Percentiles rank a stretch among this genome's conserved stretches.
phyloP scores from a whole-genome alignment of 805 yeast species.

The Barnettozyma californica region DNA sequence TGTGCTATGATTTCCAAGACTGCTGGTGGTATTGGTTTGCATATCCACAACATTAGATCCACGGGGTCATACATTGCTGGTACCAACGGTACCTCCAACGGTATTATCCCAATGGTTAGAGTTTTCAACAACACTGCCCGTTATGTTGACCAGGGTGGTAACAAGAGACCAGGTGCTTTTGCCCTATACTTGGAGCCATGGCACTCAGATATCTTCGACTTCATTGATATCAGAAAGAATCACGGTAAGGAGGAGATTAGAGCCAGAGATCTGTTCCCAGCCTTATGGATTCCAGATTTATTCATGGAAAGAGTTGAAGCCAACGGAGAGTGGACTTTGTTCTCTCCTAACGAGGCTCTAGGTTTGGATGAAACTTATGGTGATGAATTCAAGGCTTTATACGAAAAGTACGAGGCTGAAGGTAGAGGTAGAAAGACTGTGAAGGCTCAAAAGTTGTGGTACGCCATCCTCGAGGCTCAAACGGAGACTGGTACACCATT shows the following conservation, averaged over 20 bases:
- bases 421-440: constrained; percentile 60
- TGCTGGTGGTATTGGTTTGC: constrained; percentile 94
- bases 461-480: constrained; percentile 83
- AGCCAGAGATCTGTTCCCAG: constrained; percentile 90
- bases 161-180: constrained; percentile 96
- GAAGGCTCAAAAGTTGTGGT: constrained; percentile 89
- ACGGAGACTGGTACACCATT: constrained; percentile 96
- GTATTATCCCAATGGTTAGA: constrained; percentile 92
- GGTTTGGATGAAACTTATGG: constrained; percentile 83
- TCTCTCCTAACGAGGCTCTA: constrained; percentile 85
- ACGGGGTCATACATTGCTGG: constrained; percentile 87
- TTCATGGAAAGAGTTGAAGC: constrained; percentile 87
- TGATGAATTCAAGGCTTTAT: constrained; percentile 70
- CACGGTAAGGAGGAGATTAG: constrained; percentile 93
- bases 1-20: constrained; percentile 89
- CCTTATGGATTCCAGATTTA: constrained; percentile 91
- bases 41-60: constrained; percentile 80
- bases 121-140: constrained; percentile 95
- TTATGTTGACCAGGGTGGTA: constrained; percentile 97
- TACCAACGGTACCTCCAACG: constrained; percentile 88
- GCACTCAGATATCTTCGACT: constrained; percentile 90
- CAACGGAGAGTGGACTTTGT: constrained; percentile 79
- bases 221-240: constrained; percentile 81
- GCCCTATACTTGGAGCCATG: constrained; percentile 94
- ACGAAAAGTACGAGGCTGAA: constrained; percentile 65